Conservation (phyloP, 139 green algal species). For the Closterium sp. region DNA sequence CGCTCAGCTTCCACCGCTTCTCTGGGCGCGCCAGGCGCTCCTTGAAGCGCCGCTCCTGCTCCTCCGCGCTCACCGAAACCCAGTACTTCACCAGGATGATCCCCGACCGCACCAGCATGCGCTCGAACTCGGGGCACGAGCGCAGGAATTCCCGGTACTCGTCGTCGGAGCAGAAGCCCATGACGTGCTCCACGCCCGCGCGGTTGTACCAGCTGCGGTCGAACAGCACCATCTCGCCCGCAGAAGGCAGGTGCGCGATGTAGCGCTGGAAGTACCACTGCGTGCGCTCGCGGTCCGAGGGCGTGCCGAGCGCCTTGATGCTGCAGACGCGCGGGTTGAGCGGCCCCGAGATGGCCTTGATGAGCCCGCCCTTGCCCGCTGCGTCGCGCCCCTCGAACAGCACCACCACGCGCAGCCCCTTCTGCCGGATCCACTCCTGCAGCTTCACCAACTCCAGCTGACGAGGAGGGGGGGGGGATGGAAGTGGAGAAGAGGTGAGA, state of each 20-base stretch:
- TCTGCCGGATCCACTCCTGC: conserved; percentile 48
- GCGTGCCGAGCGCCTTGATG: conserved; percentile 51
- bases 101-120: conserved; percentile 45
- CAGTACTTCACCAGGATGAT: conserved; percentile 56
- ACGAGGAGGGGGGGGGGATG: neutral
- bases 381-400: conserved; percentile 57
- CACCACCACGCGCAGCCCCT: conserved; percentile 47
- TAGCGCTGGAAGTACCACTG: conserved; percentile 57
- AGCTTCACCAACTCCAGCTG: conserved; percentile 54
- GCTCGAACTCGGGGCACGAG: conserved; percentile 46
- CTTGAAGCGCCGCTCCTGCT: conserved; percentile 54
- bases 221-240: conserved; percentile 55
- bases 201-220: conserved; percentile 39
- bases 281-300: conserved; percentile 47
- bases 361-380: conserved; percentile 43
- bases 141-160: conserved; percentile 47
- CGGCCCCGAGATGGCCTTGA: conserved; percentile 51
- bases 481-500: neutral
- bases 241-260: conserved; percentile 49
- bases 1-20: conserved; percentile 56
- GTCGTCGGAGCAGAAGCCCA: conserved; percentile 50
- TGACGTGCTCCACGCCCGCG: conserved; percentile 25
- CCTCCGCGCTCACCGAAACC: conserved; percentile 47
- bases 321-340: conserved; percentile 45
- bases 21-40: conserved; percentile 23